phyloP scores from a whole-genome alignment of 2,329 filamentous ascomycete species.

The Fusarium tanahbumbuense region DNA sequence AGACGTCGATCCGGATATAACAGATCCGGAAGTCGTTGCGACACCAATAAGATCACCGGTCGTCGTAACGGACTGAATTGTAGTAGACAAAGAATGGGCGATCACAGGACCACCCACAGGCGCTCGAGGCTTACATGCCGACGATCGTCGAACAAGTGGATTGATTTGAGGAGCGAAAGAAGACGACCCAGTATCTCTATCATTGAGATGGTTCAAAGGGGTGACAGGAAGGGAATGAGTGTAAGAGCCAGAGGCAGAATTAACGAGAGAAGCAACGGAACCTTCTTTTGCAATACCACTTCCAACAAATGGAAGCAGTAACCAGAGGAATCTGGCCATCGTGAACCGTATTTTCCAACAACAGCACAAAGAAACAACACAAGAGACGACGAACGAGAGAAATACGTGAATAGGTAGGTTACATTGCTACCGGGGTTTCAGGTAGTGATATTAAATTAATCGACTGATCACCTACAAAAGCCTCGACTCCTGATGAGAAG shows the following conservation, averaged over 20 bases:
- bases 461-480: not conserved
- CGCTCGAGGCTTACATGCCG: constrained; percentile 7
- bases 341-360: constrained; percentile 25
- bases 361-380: not conserved
- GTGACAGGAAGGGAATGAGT: constrained; percentile 30
- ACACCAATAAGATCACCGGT: not conserved
- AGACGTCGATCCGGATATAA: not conserved
- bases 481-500: not conserved
- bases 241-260: constrained; percentile 32
- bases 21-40: not conserved
- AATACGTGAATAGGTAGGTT: not conserved
- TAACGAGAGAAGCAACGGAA: constrained; percentile 34
- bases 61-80: not conserved
- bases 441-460: constrained; percentile 7
- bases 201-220: constrained; percentile 13
- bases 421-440: constrained; percentile 2
- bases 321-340: constrained; percentile 34
- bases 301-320: constrained; percentile 30
- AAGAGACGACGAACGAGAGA: not conserved
- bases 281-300: constrained; percentile 37
- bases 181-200: not conserved
- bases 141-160: constrained; percentile 4
- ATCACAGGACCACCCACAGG: not conserved
- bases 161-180: not conserved
- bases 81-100: not conserved